Evolutionary conservation across 106 monocot genomes (phyloP), one percentile per base, ranked within the genome.

Genomic region (Xerophyta viscosa): DNA sequence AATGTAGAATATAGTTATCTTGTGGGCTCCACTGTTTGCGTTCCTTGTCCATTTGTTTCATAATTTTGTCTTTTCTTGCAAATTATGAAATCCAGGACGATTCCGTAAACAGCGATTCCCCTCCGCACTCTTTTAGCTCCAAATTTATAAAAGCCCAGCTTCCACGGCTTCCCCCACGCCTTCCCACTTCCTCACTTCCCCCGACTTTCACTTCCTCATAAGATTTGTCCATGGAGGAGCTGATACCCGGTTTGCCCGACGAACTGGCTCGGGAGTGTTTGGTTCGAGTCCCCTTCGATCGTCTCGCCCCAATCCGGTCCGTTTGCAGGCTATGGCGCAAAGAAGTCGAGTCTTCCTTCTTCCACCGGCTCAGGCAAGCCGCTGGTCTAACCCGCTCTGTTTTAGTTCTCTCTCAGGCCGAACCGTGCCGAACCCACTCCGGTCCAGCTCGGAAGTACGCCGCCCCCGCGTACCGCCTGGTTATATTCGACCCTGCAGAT

Each of bases 241-340:
- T 86, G 26, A 87, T 87, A 13, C 82, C 87, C 1, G 87, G 82
- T 0, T 24, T 87, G 8, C 78, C 87, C 27, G 65, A 78, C 29
- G 87, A 87, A n/a, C 22, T 82, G n/a, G 87, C 82, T 0, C 66
- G 68, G 41, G 82, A 87, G 57, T 87, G 87, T 64, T 68, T 87
- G 24, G 19, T 66, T 46, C 77, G 87, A 17, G 55, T 82, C 22
- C 71, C 67, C 2, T 78, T 65, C 62, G 49, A 53, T 24, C 20
- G 39, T 4, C 71, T 75, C 50, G 41, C 46, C 12, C 8, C 71
- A 14, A 62, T 51, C 61, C 50, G 71, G 20, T 48, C 53, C 14
- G 82, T 82, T 15, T 78, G 67, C 68, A 50, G 57, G 42, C 41
- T 2, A 6, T 87, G 82, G 82, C 41, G 56, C 17, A 21, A 47